phyloP scores from a whole-genome alignment of 306 rosid species.

The Canavalia ensiformis region DNA sequence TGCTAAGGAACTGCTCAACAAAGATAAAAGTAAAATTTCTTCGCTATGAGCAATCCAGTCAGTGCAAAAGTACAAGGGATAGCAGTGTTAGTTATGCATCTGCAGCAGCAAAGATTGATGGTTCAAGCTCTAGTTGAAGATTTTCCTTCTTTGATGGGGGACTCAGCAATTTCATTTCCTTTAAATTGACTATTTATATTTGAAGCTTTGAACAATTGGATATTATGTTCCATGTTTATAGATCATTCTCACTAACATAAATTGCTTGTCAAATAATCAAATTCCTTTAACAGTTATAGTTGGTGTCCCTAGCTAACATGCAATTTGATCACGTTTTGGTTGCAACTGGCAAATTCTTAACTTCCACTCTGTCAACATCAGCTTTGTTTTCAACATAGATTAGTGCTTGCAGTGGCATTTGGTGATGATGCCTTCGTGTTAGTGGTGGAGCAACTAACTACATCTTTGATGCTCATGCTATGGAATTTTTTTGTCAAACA shows the following conservation, averaged over 20 bases:
- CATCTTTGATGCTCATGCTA: constrained; percentile 1
- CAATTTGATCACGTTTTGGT: constrained; percentile 31
- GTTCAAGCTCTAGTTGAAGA: constrained; percentile 61
- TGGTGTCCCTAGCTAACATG: constrained; percentile 26
- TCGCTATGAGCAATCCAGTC: constrained; percentile 92
- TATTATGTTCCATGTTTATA: constrained; percentile 44
- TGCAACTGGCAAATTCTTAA: neutral
- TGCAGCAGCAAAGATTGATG: constrained; percentile 85
- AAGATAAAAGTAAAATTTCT: constrained; percentile 82
- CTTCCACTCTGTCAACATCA: neutral
- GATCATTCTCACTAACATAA: constrained; percentile 42
- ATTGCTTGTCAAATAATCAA: constrained; percentile 44
- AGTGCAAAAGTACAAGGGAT: constrained; percentile 80
- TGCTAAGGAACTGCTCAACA: constrained; percentile 76
- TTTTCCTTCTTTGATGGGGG: constrained; percentile 25
- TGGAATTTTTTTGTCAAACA: constrained; percentile 11
- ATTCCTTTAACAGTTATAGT: neutral
- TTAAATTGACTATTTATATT: constrained; percentile 46
- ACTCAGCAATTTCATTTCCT: constrained; percentile 47
- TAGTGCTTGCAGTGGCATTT: neutral
- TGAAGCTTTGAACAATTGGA: constrained; percentile 30
- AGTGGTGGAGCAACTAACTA: constrained; percentile 9
- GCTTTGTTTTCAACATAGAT: neutral
- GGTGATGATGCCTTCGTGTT: neutral
- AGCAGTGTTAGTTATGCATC: constrained; percentile 99